Percentiles rank a stretch among this genome's conserved stretches.
Evolutionary conservation across 495 filamentous ascomycete species (phyloP).

Genomic region (Penicillium chermesinum): DNA sequence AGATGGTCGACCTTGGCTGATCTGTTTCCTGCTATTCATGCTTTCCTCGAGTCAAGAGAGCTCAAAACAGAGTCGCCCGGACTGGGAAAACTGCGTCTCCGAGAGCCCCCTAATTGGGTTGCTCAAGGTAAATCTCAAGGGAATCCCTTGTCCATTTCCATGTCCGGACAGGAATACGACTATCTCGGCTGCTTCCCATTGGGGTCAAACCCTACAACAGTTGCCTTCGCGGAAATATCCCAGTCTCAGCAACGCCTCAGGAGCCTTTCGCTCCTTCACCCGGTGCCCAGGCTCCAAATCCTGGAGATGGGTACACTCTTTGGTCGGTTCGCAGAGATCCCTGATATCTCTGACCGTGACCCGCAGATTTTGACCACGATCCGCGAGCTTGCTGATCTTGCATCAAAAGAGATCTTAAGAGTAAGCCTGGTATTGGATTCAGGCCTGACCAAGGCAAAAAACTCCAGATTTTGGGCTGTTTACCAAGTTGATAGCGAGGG

Average conservation of each 20-base stretch:
- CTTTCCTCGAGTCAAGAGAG: conserved; percentile 25
- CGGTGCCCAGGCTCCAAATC: conserved; percentile 32
- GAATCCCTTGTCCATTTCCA: conserved; percentile 48
- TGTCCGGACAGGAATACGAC: conserved; percentile 39
- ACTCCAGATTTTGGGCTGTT: conserved; percentile 52
- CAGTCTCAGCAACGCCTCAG: conserved; percentile 46
- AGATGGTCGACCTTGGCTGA: conserved; percentile 27
- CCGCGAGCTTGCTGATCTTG: conserved; percentile 30
- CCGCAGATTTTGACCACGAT: conserved; percentile 22
- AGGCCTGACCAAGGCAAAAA: conserved; percentile 45
- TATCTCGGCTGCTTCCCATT: conserved; percentile 54
- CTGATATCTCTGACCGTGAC: conserved; percentile 11
- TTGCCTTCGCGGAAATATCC: conserved; percentile 46
- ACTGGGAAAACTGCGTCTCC: conserved; percentile 13
- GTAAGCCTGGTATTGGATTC: conserved; percentile 50
- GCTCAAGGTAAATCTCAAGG: conserved; percentile 31
- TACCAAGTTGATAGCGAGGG: conserved; percentile 42
- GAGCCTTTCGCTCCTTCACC: conserved; percentile 42
- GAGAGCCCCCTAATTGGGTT: conserved; percentile 40
- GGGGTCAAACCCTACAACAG: conserved; percentile 40
- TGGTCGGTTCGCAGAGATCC: conserved; percentile 27
- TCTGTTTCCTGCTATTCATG: conserved; percentile 25
- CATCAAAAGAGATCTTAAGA: conserved; percentile 24
- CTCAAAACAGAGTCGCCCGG: conserved; percentile 3
- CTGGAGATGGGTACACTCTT: conserved; percentile 30